A percentile compares a stretch with the other conserved stretches of the same genome.
Evolutionary conservation across 345 rosid species (phyloP).

Genomic region (Gossypium ekmanianum): DNA sequence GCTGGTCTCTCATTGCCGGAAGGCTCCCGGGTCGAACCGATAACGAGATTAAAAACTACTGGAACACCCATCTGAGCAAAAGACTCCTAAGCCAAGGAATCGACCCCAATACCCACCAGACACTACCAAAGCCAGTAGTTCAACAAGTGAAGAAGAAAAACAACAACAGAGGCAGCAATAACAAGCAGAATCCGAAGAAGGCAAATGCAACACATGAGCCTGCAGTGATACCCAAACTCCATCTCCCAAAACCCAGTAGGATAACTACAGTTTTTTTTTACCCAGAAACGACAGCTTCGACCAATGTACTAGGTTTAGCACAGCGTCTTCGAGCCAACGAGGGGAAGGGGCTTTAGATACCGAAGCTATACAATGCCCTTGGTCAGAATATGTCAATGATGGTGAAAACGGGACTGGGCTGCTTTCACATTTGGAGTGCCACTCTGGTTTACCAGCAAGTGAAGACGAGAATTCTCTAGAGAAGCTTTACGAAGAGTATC

Average conservation of each 20-base stretch:
- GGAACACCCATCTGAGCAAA: conserved; percentile 57
- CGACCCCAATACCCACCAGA: conserved; percentile 34
- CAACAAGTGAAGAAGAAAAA: conserved; percentile 9
- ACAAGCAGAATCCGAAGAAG: neutral
- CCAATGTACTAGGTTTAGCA: conserved; percentile 11
- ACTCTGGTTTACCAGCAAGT: conserved; percentile 9
- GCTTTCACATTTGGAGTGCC: conserved; percentile 29
- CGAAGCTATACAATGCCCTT: conserved; percentile 9
- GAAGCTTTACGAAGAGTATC: conserved; percentile 45
- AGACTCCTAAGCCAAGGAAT: conserved; percentile 29
- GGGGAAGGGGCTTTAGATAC: conserved; percentile 11
- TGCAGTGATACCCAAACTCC: conserved; percentile 32
- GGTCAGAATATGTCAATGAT: conserved; percentile 9
- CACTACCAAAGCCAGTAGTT: conserved; percentile 14
- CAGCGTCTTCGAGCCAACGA: conserved; percentile 17
- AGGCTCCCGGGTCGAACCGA: conserved; percentile 67
- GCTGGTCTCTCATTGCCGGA: conserved; percentile 68
- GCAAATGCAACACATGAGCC: neutral
- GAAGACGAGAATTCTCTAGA: conserved; percentile 19
- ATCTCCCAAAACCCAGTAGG: conserved; percentile 46
- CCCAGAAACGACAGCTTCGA: conserved; percentile 37
- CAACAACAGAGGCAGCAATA: neutral
- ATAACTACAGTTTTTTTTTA: conserved; percentile 25
- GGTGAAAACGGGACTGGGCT: conserved; percentile 16
- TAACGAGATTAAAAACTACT: conserved; percentile 68